Percentiles rank a stretch among this genome's conserved stretches.
Evolutionary conservation across 768 basidiomycete genomes (phyloP).

Genomic region (Leccinum boreale): DNA sequence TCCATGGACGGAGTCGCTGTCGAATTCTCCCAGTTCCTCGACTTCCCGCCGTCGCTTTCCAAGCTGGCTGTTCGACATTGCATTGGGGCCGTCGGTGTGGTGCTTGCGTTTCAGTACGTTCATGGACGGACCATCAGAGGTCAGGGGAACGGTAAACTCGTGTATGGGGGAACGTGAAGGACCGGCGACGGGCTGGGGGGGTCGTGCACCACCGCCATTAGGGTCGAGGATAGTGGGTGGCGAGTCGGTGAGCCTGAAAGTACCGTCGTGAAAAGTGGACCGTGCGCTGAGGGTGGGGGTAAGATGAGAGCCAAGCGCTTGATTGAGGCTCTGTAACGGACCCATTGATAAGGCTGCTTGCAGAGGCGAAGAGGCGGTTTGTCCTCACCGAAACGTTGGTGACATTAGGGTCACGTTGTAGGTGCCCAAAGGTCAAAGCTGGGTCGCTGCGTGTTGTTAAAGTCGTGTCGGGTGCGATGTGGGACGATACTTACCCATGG

Average conservation of each 20-base stretch:
- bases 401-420: conserved; percentile 55
- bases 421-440: conserved; percentile 59
- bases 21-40: conserved; percentile 29
- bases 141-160: conserved; percentile 30
- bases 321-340: conserved; percentile 48
- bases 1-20: conserved; percentile 46
- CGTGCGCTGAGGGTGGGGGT: conserved; percentile 36
- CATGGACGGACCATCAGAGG: conserved; percentile 21
- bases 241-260: conserved; percentile 30
- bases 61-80: conserved; percentile 20
- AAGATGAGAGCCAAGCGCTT: conserved; percentile 56
- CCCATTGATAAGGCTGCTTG: conserved; percentile 27
- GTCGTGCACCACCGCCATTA: conserved; percentile 20
- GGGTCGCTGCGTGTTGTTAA: conserved; percentile 42
- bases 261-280: conserved; percentile 29
- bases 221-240: conserved; percentile 31
- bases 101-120: conserved; percentile 45
- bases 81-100: conserved; percentile 36
- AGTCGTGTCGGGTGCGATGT: conserved; percentile 1
- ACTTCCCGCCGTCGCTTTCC: conserved; percentile 31
- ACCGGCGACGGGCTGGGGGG: conserved; percentile 27
- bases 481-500: conserved; percentile 32
- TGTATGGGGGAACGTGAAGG: conserved; percentile 33
- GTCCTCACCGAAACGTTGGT: conserved; percentile 56
- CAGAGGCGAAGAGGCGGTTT: conserved; percentile 15